Evolutionary conservation across 805 yeast genomes (phyloP).

Genomic region (Starmerella sp.): DNA sequence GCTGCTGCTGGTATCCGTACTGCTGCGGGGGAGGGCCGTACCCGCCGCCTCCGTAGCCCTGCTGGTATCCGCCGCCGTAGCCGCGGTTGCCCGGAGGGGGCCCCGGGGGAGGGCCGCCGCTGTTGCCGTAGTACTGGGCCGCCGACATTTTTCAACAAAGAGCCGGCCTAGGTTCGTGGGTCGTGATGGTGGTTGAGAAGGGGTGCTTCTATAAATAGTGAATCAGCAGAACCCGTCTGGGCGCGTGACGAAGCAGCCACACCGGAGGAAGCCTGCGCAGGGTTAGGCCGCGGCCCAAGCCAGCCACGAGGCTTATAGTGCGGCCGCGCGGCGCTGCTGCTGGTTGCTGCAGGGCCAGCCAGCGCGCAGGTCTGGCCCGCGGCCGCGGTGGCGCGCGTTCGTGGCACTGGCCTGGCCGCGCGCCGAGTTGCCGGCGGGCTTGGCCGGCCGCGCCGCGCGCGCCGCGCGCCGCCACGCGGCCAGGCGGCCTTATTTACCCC

Average conservation of each 20-base stretch:
- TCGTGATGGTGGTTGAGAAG: neutral
- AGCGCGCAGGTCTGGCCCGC: neutral
- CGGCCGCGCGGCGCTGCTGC: neutral
- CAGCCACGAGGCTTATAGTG: neutral
- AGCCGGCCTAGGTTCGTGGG: neutral
- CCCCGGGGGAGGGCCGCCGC: constrained; percentile 11
- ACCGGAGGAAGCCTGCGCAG: neutral
- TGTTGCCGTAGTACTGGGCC: constrained; percentile 17
- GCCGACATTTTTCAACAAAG: constrained; percentile 14
- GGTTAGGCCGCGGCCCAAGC: neutral
- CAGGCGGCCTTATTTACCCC: no score
- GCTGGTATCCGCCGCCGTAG: constrained; percentile 23
- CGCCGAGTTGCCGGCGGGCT: no score
- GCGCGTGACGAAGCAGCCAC: neutral
- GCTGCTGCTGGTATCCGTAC: constrained; percentile 27
- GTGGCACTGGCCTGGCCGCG: no score
- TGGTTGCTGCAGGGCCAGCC: neutral
- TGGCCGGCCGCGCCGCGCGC: no score
- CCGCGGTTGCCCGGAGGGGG: constrained; percentile 13
- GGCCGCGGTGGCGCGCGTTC: no score
- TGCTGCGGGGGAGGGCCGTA: constrained; percentile 23
- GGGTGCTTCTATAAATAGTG: neutral
- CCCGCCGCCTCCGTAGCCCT: constrained; percentile 18
- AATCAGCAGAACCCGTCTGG: neutral
- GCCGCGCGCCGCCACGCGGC: no score